A percentile compares a stretch with the other conserved stretches of the same genome.
phyloP scores from a whole-genome alignment of 2,329 filamentous ascomycete species.

The Exophiala dermatitidis region DNA sequence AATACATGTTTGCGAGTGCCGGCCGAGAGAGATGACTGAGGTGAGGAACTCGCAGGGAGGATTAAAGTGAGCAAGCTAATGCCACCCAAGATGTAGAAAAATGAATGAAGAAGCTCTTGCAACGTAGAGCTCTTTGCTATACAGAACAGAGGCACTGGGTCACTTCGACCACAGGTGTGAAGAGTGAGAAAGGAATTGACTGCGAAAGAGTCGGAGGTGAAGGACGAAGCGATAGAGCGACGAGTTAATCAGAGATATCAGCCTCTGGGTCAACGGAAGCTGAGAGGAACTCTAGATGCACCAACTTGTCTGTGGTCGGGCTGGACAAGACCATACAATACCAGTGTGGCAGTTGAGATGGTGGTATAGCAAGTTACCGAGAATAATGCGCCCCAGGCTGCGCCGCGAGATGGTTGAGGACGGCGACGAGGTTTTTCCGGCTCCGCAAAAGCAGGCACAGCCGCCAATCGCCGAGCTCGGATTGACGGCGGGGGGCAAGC shows the following conservation, averaged over 20 bases:
- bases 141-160: neutral
- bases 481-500: neutral
- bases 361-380: neutral
- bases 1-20: slow-evolving; percentile 24
- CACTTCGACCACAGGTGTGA: neutral
- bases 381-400: neutral
- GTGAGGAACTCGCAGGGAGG: neutral
- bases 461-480: neutral
- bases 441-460: neutral
- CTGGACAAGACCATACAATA: neutral
- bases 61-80: slow-evolving; percentile 28
- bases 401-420: slow-evolving; percentile 8
- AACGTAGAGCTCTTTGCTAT: neutral
- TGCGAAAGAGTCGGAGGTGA: neutral
- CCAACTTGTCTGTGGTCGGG: slow-evolving; percentile 2
- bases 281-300: neutral
- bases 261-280: slow-evolving; percentile 14
- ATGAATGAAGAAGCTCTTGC: slow-evolving; percentile 9
- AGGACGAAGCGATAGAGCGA: slow-evolving; percentile 3
- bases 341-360: neutral
- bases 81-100: slow-evolving; percentile 22
- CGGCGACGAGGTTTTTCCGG: slow-evolving; percentile 13
- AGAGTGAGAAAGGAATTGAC: neutral
- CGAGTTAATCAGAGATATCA: slow-evolving; percentile 12
- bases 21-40: neutral